These are phyloP conservation scores for Hypoxylon subgilvum DNA, from an alignment of 495 filamentous ascomycete species.

Conservation along the genomic window DNA sequence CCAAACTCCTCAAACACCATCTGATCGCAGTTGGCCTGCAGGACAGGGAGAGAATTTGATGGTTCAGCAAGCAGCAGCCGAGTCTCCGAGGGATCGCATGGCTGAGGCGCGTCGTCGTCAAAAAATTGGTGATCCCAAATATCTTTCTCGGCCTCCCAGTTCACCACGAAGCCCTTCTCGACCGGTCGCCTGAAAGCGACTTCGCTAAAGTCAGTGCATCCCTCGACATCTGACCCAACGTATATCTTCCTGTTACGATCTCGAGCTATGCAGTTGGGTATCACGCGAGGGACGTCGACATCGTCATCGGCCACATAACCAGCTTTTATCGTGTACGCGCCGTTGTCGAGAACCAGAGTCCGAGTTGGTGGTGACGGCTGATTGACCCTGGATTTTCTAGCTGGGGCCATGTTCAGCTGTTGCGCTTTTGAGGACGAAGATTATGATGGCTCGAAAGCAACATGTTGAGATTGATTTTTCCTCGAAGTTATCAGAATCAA, in stretches of 20 bases:
- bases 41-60: slow-evolving; percentile 78
- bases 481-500: no score
- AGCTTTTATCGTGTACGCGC: slow-evolving; percentile 90
- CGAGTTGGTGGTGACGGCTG: slow-evolving; percentile 59
- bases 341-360: slow-evolving; percentile 93
- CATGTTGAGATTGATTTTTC: no score
- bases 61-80: slow-evolving; percentile 86
- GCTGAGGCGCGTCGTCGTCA: slow-evolving; percentile 69
- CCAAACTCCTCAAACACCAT: slow-evolving; percentile 98
- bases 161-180: slow-evolving; percentile 93
- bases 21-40: slow-evolving; percentile 92
- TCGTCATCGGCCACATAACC: slow-evolving; percentile 67
- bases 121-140: slow-evolving; percentile 95
- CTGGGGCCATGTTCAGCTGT: slow-evolving; percentile 48
- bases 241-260: slow-evolving; percentile 79
- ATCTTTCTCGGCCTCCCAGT: slow-evolving; percentile 95
- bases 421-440: no score
- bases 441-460: no score
- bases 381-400: slow-evolving; percentile 49
- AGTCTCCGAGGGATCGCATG: slow-evolving; percentile 78
- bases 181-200: slow-evolving; percentile 86
- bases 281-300: slow-evolving; percentile 65
- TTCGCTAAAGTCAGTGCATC: slow-evolving; percentile 88
- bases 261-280: slow-evolving; percentile 88
- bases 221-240: slow-evolving; percentile 78